Evolutionary conservation across 768 basidiomycete species (phyloP), one percentile per base, ranked within the genome.

Genomic region (Boletus vinaceobasis): DNA sequence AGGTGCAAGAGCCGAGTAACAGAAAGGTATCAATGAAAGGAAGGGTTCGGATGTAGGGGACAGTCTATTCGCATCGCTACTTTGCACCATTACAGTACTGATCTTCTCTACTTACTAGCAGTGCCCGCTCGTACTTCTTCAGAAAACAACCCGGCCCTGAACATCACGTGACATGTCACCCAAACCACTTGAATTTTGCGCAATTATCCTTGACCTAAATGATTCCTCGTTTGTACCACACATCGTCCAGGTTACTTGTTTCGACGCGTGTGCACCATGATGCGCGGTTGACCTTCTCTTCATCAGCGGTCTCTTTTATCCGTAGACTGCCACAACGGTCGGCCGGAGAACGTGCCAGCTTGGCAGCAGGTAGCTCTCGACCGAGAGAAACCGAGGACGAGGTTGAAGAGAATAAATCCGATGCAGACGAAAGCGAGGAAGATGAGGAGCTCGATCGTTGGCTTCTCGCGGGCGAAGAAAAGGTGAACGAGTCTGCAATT

Each of bases 1-100:
- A 9, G 82, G 75, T 31, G 69, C 65, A 31, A 89, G 75, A 21
- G 80, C 71, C 26, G 79, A 79, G 63, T 84, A 88, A 50, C 69
- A 73, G 26, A 75, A 75, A 48, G 86, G 65, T 29, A 88, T 56
- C 17, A 69, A 57, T 56, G 81, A 78, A 70, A 77, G 48, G 1
- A 47, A 29, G 13, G 39, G 23, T n/a, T 65, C 43, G 11, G 33
- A 13, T 37, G 29, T n/a, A 38, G 27, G 27, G 11, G 19, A 43
- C 37, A 15, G 7, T 52, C 29, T 46, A 44, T 61, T 48, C 35
- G 38, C 29, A 39, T 55, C 33, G 35, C 29, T 38, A 37, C 1
- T 11, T 33, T 52, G 49, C n/a, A 26, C 3, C 48, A 33, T 52
- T 6, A 27, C 9, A 11, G 8, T n/a, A 14, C 9, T 26, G 46